Evolutionary conservation across 1,139 yeast genomes (phyloP).

Genomic region (Geotrichum candidum): DNA sequence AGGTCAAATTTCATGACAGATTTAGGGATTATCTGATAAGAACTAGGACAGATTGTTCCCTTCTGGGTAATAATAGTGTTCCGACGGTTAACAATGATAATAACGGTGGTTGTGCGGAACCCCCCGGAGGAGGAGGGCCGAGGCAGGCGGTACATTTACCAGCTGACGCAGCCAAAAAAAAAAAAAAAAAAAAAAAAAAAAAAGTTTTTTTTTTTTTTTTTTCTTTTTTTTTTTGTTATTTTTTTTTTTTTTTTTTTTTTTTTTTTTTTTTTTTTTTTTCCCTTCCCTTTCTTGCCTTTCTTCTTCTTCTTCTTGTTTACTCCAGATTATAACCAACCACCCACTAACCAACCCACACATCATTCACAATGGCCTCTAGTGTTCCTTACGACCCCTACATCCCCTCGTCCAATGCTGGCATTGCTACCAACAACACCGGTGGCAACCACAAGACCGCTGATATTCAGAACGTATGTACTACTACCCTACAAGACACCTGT

Average conservation of each 20-base stretch:
- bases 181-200: no score
- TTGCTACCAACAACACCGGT: constrained; percentile 28
- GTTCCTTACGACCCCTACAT: constrained; percentile 89
- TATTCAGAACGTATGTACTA: constrained; percentile 66
- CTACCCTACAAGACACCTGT: not conserved
- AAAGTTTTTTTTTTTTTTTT: not conserved
- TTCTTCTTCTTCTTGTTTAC: not conserved
- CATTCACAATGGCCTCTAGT: constrained; percentile 56
- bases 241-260: not conserved
- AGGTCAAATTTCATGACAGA: no score
- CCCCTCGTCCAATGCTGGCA: constrained; percentile 48
- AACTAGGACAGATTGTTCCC: not conserved
- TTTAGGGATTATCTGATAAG: no score
- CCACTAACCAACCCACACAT: not conserved
- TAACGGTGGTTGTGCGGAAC: no score
- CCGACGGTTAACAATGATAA: no score
- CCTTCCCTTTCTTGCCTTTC: not conserved
- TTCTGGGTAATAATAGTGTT: no score
- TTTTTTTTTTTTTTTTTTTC: not conserved
- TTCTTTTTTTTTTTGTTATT: not conserved
- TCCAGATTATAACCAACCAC: no score
- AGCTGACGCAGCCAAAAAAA: no score
- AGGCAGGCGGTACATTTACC: no score
- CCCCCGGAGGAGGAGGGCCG: no score
- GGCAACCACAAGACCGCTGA: constrained; percentile 60